Base-by-base conservation (phyloP, 1,284 basidiomycete genomes). In the Irpex rosettiformis region DNA sequence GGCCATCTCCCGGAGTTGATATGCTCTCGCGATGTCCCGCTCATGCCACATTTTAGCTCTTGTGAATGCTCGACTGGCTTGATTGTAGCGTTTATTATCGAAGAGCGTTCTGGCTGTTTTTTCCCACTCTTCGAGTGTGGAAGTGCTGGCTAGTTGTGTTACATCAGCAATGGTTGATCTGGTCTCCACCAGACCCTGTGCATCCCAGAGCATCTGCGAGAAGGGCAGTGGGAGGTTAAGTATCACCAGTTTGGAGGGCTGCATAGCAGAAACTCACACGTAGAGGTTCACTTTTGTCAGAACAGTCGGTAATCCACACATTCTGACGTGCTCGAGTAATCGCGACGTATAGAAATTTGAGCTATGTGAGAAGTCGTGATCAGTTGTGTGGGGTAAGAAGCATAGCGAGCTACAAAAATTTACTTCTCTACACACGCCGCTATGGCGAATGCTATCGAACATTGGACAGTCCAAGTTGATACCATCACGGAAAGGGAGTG, bases 261-360 rank as follows among this genome's bases (percentile, higher is more conserved):
- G n/a, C n/a, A n/a, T n/a, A n/a, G n/a, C n/a, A n/a, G 10, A 5
- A 27, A 59, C 75, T 62, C 56, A 87, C 87, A 64, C 78, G 73
- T 81, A 89, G 83, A 0, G 86, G 79, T 52, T 81, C 79, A 5
- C 79, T 76, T 54, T 77, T 82, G 3, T 76, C 72, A 1, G 85
- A 88, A 29, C 74, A 74, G 67, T 89, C 88, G 6, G 79, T 79
- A 10, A 89, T 83, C 84, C 86, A 88, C 2, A 89, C 67, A 51
- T 85, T 85, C 62, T 83, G 84, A 33, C 85, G 76, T 1, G 87
- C 86, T 45, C 88, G 70, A 0, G 88, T 90, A 43, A 89, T 78
- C 0, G 86, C 88, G 3, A 90, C 87, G 58, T 90, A 89, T 0
- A 90, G 70, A 54, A 78, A 79, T 64, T 89, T 88, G 27, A 89